phyloP scores from a whole-genome alignment of 2,329 filamentous ascomycete species.

The Madurella fahalii region DNA sequence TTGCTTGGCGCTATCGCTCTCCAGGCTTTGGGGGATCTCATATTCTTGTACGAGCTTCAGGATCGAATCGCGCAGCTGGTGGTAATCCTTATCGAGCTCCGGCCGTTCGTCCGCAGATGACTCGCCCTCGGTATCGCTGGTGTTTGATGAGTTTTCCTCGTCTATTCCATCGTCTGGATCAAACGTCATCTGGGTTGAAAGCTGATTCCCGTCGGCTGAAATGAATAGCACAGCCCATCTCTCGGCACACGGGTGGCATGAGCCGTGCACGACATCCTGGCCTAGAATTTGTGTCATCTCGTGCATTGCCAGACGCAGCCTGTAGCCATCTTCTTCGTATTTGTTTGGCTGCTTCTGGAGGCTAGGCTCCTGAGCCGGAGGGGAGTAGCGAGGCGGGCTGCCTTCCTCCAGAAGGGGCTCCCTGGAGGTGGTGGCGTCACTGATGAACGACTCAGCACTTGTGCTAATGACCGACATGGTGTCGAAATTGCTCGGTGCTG shows the following conservation, averaged over 20 bases:
- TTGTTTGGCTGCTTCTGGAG: constrained; percentile 43
- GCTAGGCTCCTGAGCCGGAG: constrained; percentile 44
- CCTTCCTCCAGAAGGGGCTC: constrained; percentile 59
- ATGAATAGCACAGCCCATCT: constrained; percentile 80
- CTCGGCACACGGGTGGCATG: constrained; percentile 75
- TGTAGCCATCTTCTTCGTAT: constrained; percentile 62
- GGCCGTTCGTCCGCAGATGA: constrained; percentile 50
- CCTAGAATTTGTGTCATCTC: constrained; percentile 67
- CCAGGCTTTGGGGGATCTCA: constrained; percentile 67
- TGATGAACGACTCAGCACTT: constrained; percentile 67
- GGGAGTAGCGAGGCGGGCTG: constrained; percentile 53
- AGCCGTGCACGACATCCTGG: constrained; percentile 59
- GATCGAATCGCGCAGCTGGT: constrained; percentile 75
- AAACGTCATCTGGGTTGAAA: constrained; percentile 70
- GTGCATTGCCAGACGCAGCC: constrained; percentile 62
- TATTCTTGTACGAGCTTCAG: constrained; percentile 77
- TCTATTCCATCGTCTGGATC: constrained; percentile 63
- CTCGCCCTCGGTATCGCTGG: constrained; percentile 60
- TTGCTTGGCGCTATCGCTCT: constrained; percentile 55
- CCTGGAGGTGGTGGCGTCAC: constrained; percentile 63
- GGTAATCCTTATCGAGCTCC: constrained; percentile 73
- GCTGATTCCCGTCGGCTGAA: constrained; percentile 63
- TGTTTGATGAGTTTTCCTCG: constrained; percentile 55
- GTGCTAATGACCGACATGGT: constrained; percentile 68
- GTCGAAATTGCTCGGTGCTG: constrained; percentile 55